Percentiles rank a stretch among this genome's conserved stretches.
Conservation (phyloP, 2,329 filamentous ascomycete genomes). For the Amesomyces nigricolor region DNA sequence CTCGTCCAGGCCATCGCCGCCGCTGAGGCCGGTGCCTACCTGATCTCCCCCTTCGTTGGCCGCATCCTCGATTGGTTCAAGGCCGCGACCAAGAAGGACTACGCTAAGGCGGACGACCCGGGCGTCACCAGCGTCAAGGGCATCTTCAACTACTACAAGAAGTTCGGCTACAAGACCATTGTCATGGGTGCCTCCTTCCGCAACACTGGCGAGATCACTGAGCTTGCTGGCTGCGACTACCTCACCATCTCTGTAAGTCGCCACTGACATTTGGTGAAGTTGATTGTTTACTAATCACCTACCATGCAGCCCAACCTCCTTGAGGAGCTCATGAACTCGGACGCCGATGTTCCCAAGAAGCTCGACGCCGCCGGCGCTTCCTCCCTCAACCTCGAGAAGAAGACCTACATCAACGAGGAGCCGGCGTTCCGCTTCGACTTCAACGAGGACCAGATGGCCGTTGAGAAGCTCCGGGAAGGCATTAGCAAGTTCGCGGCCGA, state of each 20-base stretch:
- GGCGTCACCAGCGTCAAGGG: slow-evolving; percentile 87
- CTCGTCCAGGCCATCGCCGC: slow-evolving; percentile 88
- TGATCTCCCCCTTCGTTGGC: slow-evolving; percentile 98
- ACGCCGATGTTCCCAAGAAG: slow-evolving; percentile 81
- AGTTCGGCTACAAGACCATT: slow-evolving; percentile 97
- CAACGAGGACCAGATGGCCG: slow-evolving; percentile 99
- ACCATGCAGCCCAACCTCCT: slow-evolving; percentile 72
- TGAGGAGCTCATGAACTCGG: slow-evolving; percentile 87
- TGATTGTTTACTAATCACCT: not conserved
- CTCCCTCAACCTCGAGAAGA: slow-evolving; percentile 74
- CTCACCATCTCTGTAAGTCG: slow-evolving; percentile 82
- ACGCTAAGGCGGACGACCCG: slow-evolving; percentile 82
- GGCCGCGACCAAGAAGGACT: slow-evolving; percentile 90
- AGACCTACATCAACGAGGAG: slow-evolving; percentile 87
- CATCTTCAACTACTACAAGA: slow-evolving; percentile 99
- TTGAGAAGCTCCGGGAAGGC: slow-evolving; percentile 98
- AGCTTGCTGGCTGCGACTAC: slow-evolving; percentile 98
- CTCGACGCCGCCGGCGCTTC: slow-evolving; percentile 65
- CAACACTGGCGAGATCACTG: slow-evolving; percentile 92
- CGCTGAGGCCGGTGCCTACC: slow-evolving; percentile 90
- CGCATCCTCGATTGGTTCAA: slow-evolving; percentile 99
- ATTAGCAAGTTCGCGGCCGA: slow-evolving; percentile 99
- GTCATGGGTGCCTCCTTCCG: slow-evolving; percentile 99
- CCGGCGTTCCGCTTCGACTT: slow-evolving; percentile 93
- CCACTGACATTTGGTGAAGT: not conserved